Evolutionary conservation across 257 asterid species (phyloP).

Genomic region (Lycium barbarum): DNA sequence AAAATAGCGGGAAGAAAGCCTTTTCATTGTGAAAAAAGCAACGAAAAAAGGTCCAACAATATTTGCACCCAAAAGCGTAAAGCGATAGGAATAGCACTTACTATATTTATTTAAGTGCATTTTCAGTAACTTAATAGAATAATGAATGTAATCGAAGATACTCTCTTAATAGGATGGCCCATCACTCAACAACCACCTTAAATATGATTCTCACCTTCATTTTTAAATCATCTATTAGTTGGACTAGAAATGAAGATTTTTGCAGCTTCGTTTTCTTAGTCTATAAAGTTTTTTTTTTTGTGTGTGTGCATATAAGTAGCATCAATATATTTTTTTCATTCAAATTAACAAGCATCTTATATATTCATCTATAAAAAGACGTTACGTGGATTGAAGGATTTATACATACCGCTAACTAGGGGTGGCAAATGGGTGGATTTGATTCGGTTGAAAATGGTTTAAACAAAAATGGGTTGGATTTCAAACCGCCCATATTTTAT

Average conservation of each 20-base stretch:
- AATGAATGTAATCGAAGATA: not conserved
- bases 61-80: not conserved
- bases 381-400: too few species aligned
- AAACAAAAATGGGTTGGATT: too few species aligned
- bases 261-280: not conserved
- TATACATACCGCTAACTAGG: too few species aligned
- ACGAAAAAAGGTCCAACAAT: not conserved
- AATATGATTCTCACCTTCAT: slow-evolving; percentile 8
- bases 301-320: too few species aligned
- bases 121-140: not conserved
- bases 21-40: not conserved
- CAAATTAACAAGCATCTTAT: too few species aligned
- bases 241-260: not conserved
- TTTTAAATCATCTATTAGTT: not conserved
- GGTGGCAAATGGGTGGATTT: too few species aligned
- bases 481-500: too few species aligned
- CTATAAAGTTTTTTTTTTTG: too few species aligned
- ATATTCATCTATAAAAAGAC: too few species aligned
- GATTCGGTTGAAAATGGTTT: too few species aligned
- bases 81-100: not conserved
- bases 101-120: too few species aligned
- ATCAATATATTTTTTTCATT: too few species aligned
- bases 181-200: not conserved
- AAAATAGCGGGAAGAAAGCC: not conserved
- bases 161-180: not conserved